Base-by-base conservation (phyloP, 805 yeast species). In the Zygosaccharomyces kombuchaensis region DNA sequence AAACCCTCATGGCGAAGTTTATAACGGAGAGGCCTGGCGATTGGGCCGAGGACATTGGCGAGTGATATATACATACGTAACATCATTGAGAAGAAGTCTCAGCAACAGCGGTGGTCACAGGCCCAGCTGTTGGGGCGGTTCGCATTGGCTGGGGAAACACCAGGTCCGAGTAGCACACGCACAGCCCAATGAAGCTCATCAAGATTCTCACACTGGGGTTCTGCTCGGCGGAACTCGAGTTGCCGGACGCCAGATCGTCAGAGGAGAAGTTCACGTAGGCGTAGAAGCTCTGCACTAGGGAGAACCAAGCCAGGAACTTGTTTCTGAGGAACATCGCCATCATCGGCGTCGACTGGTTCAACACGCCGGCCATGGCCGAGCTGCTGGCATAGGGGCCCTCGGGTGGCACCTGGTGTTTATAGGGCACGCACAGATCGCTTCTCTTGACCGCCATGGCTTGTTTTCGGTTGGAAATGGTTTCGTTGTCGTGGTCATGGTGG, bases 31-130 rank as follows among this genome's bases (percentile, higher is more conserved):
- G 81, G 50, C 91, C 91, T n/a, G 71, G 73, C 43, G 85, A 80
- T 48, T 86, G 95, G 95, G 71, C 71, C 60, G 95, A 86, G 67
- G 95, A 86, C 60, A 86, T 86, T 56, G 95, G 93, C 10, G 66
- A 61, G 38, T 66, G 54, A 43, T 26, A 17, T 34, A 25, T 29
- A 25, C 16, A 17, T 35, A 43, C 9, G 12, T 13, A 25, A 23
- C 19, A 12, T 27, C 31, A 34, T 39, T 38, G 29, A 17, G 34
- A 16, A 4, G 40, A 25, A 2, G 12, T 31, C 4, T 40, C 38
- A 22, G 31, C 31, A 25, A 31, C 17, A 17, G 36, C 21, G 22
- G 43, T 17, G 22, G 41, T 26, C 7, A 34, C 30, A 12, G 21
- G 25, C 13, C 32, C 31, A 36, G 41, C 44, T 36, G 9, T 29